Percentiles rank a stretch among this genome's conserved stretches.
phyloP scores from a whole-genome alignment of 2,329 filamentous ascomycete genomes.

The Paramyrothecium roridum region DNA sequence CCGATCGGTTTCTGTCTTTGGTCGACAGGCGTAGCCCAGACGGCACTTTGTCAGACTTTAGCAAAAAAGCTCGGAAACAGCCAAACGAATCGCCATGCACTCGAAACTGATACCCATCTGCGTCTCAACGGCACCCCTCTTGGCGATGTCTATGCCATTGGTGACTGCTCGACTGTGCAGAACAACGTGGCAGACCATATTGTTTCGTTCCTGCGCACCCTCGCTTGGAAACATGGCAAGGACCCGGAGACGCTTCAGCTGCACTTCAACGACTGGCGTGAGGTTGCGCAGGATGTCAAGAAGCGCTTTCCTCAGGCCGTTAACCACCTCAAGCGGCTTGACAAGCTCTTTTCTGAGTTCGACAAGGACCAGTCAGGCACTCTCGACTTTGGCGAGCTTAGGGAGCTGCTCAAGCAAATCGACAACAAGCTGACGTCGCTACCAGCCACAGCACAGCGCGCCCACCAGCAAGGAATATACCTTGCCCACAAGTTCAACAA shows the following conservation, averaged over 20 bases:
- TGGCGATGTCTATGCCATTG: constrained; percentile 94
- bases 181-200: constrained; percentile 95
- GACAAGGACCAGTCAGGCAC: constrained; percentile 92
- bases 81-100: constrained; percentile 85
- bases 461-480: constrained; percentile 93
- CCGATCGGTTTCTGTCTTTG: constrained; percentile 96
- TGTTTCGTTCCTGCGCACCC: constrained; percentile 80
- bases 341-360: constrained; percentile 87
- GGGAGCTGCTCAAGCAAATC: constrained; percentile 85
- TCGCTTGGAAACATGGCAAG: constrained; percentile 88
- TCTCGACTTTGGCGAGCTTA: constrained; percentile 88
- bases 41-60: constrained; percentile 72
- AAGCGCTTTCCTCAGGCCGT: constrained; percentile 88
- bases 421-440: constrained; percentile 92
- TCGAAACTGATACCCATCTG: constrained; percentile 93
- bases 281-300: constrained; percentile 78
- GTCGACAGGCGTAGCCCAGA: constrained; percentile 93
- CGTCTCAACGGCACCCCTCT: constrained; percentile 84
- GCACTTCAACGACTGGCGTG: constrained; percentile 83
- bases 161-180: constrained; percentile 93
- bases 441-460: constrained; percentile 91
- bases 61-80: constrained; percentile 70
- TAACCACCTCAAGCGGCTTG: constrained; percentile 81
- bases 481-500: constrained; percentile 93
- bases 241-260: constrained; percentile 87